A percentile compares a stretch with the other conserved stretches of the same genome.
Evolutionary conservation across 2,329 filamentous ascomycete species (phyloP).

Genomic region (Colletotrichum agaves): DNA sequence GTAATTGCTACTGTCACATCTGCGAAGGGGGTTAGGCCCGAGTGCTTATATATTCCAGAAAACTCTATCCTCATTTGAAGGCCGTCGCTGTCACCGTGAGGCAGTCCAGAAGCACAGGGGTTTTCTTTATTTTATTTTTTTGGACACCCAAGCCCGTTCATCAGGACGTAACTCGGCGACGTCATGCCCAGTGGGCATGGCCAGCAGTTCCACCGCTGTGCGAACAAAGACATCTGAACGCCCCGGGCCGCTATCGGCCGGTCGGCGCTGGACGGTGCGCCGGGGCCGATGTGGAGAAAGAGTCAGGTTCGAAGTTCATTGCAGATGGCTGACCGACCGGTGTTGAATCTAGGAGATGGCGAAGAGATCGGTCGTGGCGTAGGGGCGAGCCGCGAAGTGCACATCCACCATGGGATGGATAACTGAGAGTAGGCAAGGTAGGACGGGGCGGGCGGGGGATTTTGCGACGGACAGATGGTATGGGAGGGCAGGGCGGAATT

Average conservation of each 20-base stretch:
- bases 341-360: background rate
- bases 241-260: constrained; percentile 22
- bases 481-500: constrained; percentile 28
- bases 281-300: constrained; percentile 20
- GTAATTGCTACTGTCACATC: background rate
- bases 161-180: constrained; percentile 29
- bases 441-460: background rate
- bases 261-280: constrained; percentile 20
- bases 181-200: constrained; percentile 30
- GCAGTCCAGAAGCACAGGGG: background rate
- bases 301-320: background rate
- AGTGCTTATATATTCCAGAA: constrained; percentile 13
- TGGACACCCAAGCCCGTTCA: constrained; percentile 14
- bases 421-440: background rate
- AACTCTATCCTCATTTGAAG: background rate
- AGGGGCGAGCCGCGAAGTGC: constrained; percentile 32
- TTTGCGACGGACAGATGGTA: background rate
- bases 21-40: background rate
- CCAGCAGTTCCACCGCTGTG: constrained; percentile 19
- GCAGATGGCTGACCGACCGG: background rate
- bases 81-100: background rate
- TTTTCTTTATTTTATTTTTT: no score
- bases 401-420: background rate
- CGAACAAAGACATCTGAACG: background rate
- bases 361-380: constrained; percentile 17